Percentiles rank a stretch among this genome's conserved stretches.
Conservation (phyloP, 805 yeast genomes). For the Candida sithepensis region DNA sequence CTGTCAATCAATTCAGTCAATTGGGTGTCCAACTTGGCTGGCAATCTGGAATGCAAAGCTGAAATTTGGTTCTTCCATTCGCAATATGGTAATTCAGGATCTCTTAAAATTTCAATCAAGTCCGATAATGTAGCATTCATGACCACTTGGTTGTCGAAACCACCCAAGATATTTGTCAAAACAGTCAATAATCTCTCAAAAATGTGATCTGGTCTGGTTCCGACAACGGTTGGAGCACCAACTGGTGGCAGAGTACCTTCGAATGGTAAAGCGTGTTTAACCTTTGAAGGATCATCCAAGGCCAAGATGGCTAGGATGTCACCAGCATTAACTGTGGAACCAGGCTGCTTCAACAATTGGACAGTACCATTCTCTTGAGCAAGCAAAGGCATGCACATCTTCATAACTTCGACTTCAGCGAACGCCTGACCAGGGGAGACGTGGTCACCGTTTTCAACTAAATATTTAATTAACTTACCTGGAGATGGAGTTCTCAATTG, state of each 20-base stretch:
- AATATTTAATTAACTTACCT: slow-evolving; percentile 90
- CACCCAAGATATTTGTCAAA: slow-evolving; percentile 75
- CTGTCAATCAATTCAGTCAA: slow-evolving; percentile 66
- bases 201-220: slow-evolving; percentile 79
- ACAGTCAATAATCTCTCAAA: slow-evolving; percentile 57
- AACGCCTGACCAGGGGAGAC: slow-evolving; percentile 86
- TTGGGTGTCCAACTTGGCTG: slow-evolving; percentile 67
- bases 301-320: slow-evolving; percentile 94
- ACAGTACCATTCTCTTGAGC: slow-evolving; percentile 92
- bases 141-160: slow-evolving; percentile 94
- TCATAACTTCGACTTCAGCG: slow-evolving; percentile 99
- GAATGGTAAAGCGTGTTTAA: slow-evolving; percentile 92
- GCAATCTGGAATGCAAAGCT: slow-evolving; percentile 89
- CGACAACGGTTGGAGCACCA: slow-evolving; percentile 79
- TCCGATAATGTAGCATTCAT: slow-evolving; percentile 79
- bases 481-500: slow-evolving; percentile 98
- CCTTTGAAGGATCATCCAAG: slow-evolving; percentile 94
- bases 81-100: slow-evolving; percentile 83
- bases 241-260: slow-evolving; percentile 90
- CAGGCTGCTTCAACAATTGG: slow-evolving; percentile 94
- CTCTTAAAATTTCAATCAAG: slow-evolving; percentile 67
- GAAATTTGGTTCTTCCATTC: slow-evolving; percentile 86
- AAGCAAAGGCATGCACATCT: slow-evolving; percentile 97
- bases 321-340: slow-evolving; percentile 95
- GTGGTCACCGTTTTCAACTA: slow-evolving; percentile 95